A percentile compares a stretch with the other conserved stretches of the same genome.
Conservation (phyloP, 2,329 filamentous ascomycete genomes). For the Cladophialophora chaetospira region DNA sequence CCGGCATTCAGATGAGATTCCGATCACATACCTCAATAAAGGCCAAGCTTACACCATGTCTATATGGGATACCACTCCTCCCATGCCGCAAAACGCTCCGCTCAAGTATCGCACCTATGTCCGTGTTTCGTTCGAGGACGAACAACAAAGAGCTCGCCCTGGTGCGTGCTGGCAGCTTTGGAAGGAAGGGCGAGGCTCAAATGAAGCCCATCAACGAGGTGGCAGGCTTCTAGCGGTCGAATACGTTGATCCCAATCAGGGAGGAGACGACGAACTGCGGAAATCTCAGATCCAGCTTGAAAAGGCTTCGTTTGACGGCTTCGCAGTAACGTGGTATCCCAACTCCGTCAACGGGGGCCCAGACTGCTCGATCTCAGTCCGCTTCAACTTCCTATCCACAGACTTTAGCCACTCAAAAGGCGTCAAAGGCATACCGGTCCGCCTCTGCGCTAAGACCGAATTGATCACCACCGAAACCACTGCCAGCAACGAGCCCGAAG, state of each 20-base stretch:
- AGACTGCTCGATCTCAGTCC: slow-evolving; percentile 84
- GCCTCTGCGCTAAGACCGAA: slow-evolving; percentile 88
- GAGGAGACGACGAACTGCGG: slow-evolving; percentile 58
- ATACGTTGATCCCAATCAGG: slow-evolving; percentile 71
- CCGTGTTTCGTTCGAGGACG: slow-evolving; percentile 95
- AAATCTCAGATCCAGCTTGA: slow-evolving; percentile 69
- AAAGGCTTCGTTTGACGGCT: slow-evolving; percentile 85
- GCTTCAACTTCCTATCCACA: slow-evolving; percentile 97
- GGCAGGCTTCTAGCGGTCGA: slow-evolving; percentile 94
- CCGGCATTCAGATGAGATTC: slow-evolving; percentile 84
- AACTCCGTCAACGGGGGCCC: slow-evolving; percentile 62
- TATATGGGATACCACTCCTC: slow-evolving; percentile 73
- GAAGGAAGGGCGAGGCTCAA: slow-evolving; percentile 96
- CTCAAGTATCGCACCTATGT: slow-evolving; percentile 80
- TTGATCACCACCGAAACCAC: slow-evolving; percentile 56
- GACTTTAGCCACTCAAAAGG: slow-evolving; percentile 99
- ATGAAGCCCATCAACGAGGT: slow-evolving; percentile 90
- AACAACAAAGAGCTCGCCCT: slow-evolving; percentile 83
- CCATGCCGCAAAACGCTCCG: slow-evolving; percentile 59
- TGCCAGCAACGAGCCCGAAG: slow-evolving; percentile 57
- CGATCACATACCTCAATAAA: slow-evolving; percentile 97
- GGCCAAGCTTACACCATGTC: slow-evolving; percentile 90
- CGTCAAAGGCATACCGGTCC: slow-evolving; percentile 93
- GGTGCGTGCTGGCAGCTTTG: slow-evolving; percentile 84
- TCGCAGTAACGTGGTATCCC: slow-evolving; percentile 86